These are phyloP conservation scores for Botryosphaeria agaves DNA, from an alignment of 2,329 filamentous ascomycete species.

Conservation along the genomic window DNA sequence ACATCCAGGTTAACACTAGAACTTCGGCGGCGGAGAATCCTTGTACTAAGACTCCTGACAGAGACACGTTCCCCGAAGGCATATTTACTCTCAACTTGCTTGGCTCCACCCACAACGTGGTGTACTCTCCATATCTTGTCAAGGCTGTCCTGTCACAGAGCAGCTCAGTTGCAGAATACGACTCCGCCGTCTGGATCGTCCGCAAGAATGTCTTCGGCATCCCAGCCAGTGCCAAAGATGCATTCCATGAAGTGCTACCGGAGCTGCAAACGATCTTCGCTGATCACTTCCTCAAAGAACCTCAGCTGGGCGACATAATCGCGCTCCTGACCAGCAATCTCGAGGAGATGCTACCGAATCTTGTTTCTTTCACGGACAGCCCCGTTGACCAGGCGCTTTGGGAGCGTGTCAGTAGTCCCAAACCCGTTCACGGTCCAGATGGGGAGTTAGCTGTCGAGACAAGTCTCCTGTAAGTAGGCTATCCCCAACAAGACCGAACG, in stretches of 20 bases:
- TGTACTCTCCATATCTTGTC: slow-evolving; percentile 30
- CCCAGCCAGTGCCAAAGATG: slow-evolving; percentile 16
- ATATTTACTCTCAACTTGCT: slow-evolving; percentile 32
- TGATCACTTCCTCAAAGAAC: slow-evolving; percentile 29
- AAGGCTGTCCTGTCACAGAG: slow-evolving; percentile 21
- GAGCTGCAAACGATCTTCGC: slow-evolving; percentile 17
- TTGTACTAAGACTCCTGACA: slow-evolving; percentile 3
- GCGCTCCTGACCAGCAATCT: slow-evolving; percentile 19
- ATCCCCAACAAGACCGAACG: background rate
- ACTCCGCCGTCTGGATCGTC: slow-evolving; percentile 10
- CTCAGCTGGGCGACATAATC: slow-evolving; percentile 25
- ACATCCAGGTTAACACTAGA: slow-evolving; percentile 1
- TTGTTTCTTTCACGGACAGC: slow-evolving; percentile 42
- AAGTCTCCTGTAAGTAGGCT: slow-evolving; percentile 21
- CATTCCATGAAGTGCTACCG: slow-evolving; percentile 13
- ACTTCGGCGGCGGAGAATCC: slow-evolving; percentile 1
- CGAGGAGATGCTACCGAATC: slow-evolving; percentile 30
- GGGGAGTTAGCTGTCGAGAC: slow-evolving; percentile 31
- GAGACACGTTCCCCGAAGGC: slow-evolving; percentile 19
- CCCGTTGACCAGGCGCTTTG: slow-evolving; percentile 44
- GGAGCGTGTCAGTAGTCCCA: slow-evolving; percentile 36
- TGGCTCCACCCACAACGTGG: slow-evolving; percentile 30
- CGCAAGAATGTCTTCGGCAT: slow-evolving; percentile 24
- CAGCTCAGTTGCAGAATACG: slow-evolving; percentile 12
- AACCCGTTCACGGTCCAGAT: slow-evolving; percentile 21